Conservation (phyloP, 768 basidiomycete species). For the Lactarius akahatsu region DNA sequence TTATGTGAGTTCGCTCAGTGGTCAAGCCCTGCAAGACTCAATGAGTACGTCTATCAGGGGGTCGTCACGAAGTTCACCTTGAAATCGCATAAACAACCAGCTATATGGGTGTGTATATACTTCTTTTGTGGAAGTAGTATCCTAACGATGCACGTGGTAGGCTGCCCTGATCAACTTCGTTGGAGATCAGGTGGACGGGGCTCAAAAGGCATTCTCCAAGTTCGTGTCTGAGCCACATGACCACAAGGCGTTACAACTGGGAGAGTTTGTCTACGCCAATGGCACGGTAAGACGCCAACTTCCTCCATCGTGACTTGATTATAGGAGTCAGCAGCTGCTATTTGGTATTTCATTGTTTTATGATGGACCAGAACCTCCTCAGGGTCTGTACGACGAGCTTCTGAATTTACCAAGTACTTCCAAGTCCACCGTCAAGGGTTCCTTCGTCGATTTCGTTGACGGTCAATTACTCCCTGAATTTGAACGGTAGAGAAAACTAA, state of each 20-base stretch:
- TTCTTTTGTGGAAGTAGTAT: neutral
- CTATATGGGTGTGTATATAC: slow-evolving; percentile 16
- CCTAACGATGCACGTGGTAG: neutral
- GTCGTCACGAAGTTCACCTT: slow-evolving; percentile 26
- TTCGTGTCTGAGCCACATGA: slow-evolving; percentile 8
- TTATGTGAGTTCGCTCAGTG: slow-evolving; percentile 7
- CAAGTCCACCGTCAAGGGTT: neutral
- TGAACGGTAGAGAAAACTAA: neutral
- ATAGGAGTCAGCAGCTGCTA: neutral
- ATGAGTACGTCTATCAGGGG: slow-evolving; percentile 3
- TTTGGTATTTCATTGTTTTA: slow-evolving; percentile 11
- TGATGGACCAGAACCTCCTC: slow-evolving; percentile 14
- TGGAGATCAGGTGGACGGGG: neutral
- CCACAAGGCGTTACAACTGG: slow-evolving; percentile 7
- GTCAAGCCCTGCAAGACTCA: too few species aligned
- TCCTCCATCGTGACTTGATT: neutral
- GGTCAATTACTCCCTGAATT: neutral
- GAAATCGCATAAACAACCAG: slow-evolving; percentile 12
- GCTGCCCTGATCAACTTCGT: slow-evolving; percentile 9
- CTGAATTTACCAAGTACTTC: slow-evolving; percentile 2
- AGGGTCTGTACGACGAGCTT: slow-evolving; percentile 15
- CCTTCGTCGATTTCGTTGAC: slow-evolving; percentile 4
- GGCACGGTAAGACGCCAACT: neutral
- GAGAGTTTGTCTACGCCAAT: neutral
- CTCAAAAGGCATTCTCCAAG: slow-evolving; percentile 1